Evolutionary conservation across 805 yeast species (phyloP), one percentile per base, ranked within the genome.

Genomic region (Yamadazyma laniorum): DNA sequence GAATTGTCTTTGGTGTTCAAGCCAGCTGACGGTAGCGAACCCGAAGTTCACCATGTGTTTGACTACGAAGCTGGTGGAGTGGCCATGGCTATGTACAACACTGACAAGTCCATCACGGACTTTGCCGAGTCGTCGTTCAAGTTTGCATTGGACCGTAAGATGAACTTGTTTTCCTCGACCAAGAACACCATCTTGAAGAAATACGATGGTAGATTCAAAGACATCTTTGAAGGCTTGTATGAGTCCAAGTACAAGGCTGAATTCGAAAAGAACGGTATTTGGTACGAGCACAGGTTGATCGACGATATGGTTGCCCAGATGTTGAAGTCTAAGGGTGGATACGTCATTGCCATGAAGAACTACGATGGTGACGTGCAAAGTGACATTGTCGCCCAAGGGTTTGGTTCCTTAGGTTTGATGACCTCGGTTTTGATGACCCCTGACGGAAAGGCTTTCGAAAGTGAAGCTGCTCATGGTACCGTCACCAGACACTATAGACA

Each of bases 221-320:
- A 91, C 58, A 84, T 85, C 44, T 91, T 91, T 74, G 90, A 88
- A 70, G 76, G 67, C 29, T 67, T 91, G 52, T 91, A 83, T 64
- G 95, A 77, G 37, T 50, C 65, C 32, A 77, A 77, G 51, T 90
- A 85, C 72, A 79, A 81, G 63, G 46, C 63, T 18, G 66, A 79
- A 55, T 90, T 90, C 65, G 95, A 88, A 61, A 71, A 70, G 40
- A 63, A 66, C 30, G 93, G 89, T n/a, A 85, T 90, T 62, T 89
- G 95, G 95, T 90, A 85, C 65, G 97, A 91, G 70, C 98, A 91
- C 70, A 80, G 98, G 55, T 74, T 91, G 52, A 91, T 91, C 51
- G 98, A 91, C 66, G 98, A 91, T 62, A 91, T 91, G 98, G 98
- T 91, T 35, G 98, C 98, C 16, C 97, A 91, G 72, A 90, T 91